These are phyloP conservation scores for Spencermartinsiella europaea DNA, from an alignment of 805 yeast species.

Conservation along the genomic window DNA sequence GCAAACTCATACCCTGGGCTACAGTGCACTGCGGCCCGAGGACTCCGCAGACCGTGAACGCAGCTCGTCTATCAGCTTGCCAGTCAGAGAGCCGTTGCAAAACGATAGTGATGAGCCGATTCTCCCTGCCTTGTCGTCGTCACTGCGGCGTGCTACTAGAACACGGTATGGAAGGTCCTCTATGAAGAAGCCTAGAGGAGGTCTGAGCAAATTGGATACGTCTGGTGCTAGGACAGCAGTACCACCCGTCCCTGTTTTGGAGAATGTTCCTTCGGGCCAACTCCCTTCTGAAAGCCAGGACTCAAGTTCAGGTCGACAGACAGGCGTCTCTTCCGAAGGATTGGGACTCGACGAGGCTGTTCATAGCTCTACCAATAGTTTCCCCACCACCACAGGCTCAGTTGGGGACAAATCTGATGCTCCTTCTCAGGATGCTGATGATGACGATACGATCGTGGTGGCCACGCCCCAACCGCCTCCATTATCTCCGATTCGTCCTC, in stretches of 20 bases:
- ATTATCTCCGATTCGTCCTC: background rate
- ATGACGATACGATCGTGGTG: too few relatives aligned
- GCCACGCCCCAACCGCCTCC: background rate
- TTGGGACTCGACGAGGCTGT: too few relatives aligned
- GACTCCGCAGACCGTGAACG: background rate
- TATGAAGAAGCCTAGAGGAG: background rate
- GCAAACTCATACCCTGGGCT: background rate
- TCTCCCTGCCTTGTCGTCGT: constrained; percentile 19
- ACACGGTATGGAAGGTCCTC: constrained; percentile 19
- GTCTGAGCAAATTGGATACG: background rate
- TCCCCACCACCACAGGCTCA: too few relatives aligned
- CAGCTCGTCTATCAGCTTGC: constrained; percentile 3
- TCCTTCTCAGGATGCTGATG: too few relatives aligned
- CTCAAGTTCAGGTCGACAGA: too few relatives aligned
- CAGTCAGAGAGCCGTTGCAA: constrained; percentile 10
- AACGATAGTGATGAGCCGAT: constrained; percentile 25
- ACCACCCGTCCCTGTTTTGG: too few relatives aligned
- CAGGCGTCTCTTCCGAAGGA: too few relatives aligned
- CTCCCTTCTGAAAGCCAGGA: too few relatives aligned
- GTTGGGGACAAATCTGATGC: too few relatives aligned
- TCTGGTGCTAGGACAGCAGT: background rate
- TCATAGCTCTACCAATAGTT: too few relatives aligned
- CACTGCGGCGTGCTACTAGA: constrained; percentile 22
- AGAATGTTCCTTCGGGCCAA: too few relatives aligned
- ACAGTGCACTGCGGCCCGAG: background rate